Conservation (phyloP, 1,284 basidiomycete species). For the Abortiporus biennis region DNA sequence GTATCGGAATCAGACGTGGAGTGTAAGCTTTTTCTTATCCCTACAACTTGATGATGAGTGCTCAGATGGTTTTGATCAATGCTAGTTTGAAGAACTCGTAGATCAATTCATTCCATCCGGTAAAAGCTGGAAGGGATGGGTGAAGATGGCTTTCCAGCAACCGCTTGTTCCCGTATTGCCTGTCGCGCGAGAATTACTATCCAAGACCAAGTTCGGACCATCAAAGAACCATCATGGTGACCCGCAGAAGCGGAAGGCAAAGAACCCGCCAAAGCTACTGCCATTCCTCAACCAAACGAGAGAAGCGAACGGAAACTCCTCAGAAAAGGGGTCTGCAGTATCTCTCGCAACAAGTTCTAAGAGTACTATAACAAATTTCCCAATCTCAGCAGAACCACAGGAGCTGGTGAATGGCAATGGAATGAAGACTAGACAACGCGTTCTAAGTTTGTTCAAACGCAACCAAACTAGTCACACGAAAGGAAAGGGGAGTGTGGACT, state of each 20-base stretch:
- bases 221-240: conserved; percentile 30
- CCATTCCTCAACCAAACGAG: conserved; percentile 5
- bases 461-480: conserved; percentile 14
- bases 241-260: conserved; percentile 3
- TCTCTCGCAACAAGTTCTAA: conserved; percentile 4
- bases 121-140: conserved; percentile 73
- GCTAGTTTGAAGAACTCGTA: conserved; percentile 76
- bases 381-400: conserved; percentile 6
- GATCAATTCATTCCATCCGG: conserved; percentile 76
- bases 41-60: conserved; percentile 7
- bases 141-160: conserved; percentile 77
- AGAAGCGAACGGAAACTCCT: too few relatives aligned
- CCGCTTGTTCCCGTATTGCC: conserved; percentile 68
- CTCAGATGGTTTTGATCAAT: neutral
- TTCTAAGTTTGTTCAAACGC: conserved; percentile 37
- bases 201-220: conserved; percentile 66
- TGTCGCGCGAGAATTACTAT: conserved; percentile 66
- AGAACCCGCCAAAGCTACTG: conserved; percentile 5
- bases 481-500: conserved; percentile 18
- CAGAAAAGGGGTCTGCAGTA: too few relatives aligned
- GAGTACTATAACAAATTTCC: conserved; percentile 5
- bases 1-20: conserved; percentile 86
- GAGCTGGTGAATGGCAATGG: conserved; percentile 5
- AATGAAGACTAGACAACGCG: conserved; percentile 18
- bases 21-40: conserved; percentile 40